These are phyloP conservation scores for Pedinophyceae sp. DNA, from an alignment of 139 green algal species.

Conservation along the genomic window DNA sequence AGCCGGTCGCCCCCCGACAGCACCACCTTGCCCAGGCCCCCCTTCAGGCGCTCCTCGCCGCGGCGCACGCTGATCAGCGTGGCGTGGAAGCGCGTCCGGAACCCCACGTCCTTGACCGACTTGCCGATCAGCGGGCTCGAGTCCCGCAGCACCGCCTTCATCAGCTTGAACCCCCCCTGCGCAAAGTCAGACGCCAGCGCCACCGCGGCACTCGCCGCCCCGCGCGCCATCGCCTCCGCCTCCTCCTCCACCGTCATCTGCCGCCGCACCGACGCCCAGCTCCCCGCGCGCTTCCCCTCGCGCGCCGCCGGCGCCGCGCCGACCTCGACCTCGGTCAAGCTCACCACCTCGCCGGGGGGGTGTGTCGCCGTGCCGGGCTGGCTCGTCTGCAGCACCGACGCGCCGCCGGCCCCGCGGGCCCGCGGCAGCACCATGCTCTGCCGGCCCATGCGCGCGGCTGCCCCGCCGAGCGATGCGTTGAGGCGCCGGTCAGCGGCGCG, in stretches of 20 bases:
- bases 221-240: too few relatives aligned
- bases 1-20: conserved; percentile 1
- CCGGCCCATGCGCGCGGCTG: too few relatives aligned
- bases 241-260: not conserved
- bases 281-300: not conserved
- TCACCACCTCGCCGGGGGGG: too few relatives aligned
- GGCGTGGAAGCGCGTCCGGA: conserved; percentile 5
- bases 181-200: not conserved
- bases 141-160: not conserved
- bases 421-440: not conserved
- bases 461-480: too few relatives aligned
- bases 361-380: not conserved
- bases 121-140: conserved; percentile 1
- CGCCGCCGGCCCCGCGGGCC: too few relatives aligned
- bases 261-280: not conserved
- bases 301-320: not conserved
- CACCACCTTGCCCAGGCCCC: not conserved
- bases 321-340: not conserved
- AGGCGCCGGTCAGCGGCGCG: too few relatives aligned
- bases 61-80: conserved; percentile 6
- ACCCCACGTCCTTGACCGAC: not conserved
- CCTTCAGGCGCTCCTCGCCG: not conserved
- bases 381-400: too few relatives aligned
- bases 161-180: not conserved
- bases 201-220: not conserved